A percentile compares a stretch with the other conserved stretches of the same genome.
Conservation (phyloP, 768 basidiomycete genomes). For the Boletus eberwhitei region DNA sequence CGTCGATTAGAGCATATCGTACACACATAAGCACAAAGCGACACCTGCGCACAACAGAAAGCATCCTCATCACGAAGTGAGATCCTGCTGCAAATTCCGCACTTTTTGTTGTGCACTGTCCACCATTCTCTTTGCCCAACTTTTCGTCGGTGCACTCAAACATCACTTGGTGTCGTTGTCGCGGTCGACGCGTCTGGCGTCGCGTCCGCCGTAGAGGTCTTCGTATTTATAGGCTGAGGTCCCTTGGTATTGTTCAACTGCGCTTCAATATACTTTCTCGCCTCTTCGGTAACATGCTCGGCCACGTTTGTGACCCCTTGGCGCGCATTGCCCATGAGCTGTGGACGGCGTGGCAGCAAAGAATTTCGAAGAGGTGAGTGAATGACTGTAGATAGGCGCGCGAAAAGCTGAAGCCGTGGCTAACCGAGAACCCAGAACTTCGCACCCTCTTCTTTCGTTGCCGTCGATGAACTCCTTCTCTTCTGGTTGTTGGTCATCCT, state of each 20-base stretch:
- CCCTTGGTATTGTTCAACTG: neutral
- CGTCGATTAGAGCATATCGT: no score
- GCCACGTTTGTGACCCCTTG: constrained; percentile 8
- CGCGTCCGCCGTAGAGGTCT: neutral
- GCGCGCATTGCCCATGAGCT: constrained; percentile 1
- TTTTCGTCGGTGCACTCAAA: constrained; percentile 5
- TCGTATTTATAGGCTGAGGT: neutral
- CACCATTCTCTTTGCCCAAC: constrained; percentile 18
- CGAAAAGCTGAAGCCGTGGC: neutral
- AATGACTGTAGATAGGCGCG: no score
- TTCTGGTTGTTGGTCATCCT: neutral
- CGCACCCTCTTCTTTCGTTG: no score
- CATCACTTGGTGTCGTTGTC: neutral
- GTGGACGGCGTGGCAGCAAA: neutral
- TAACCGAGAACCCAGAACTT: constrained; percentile 12
- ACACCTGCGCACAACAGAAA: neutral
- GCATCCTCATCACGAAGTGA: neutral
- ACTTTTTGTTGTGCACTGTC: constrained; percentile 11
- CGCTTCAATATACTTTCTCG: constrained; percentile 2
- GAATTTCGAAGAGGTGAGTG: no score
- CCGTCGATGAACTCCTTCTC: constrained; percentile 5
- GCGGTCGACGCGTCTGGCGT: neutral
- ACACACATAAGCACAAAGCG: neutral
- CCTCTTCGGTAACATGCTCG: constrained; percentile 7
- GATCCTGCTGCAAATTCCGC: constrained; percentile 3